Percentiles rank a stretch among this genome's conserved stretches.
Conservation (phyloP, 202 grass and related monocot species). For the Eragrostis tef region DNA sequence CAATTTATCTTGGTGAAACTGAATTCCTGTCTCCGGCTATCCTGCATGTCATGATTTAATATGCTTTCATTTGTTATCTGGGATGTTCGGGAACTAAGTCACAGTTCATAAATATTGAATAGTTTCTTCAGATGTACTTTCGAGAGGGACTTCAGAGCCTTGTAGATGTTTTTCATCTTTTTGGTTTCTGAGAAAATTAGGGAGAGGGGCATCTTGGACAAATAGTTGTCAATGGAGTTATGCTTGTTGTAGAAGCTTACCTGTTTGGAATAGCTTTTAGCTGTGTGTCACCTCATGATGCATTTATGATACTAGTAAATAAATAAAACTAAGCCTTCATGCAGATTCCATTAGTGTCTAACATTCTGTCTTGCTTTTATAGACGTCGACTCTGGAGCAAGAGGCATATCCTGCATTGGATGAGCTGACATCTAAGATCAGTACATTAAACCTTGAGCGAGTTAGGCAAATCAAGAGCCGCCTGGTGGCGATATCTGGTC, state of each 20-base stretch:
- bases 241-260: constrained; percentile 21
- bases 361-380: constrained; percentile 13
- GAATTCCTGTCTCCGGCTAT: constrained; percentile 26
- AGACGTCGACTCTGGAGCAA: constrained; percentile 88
- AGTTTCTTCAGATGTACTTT: constrained; percentile 34
- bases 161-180: neutral
- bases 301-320: constrained; percentile 14
- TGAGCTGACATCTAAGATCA: constrained; percentile 98
- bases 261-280: neutral
- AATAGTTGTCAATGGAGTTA: constrained; percentile 14
- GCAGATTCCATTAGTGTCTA: constrained; percentile 24
- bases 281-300: constrained; percentile 1
- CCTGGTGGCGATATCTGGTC: constrained; percentile 90
- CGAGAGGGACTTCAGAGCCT: neutral
- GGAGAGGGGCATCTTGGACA: neutral
- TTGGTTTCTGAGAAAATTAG: neutral
- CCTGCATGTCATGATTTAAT: constrained; percentile 24
- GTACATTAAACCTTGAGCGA: constrained; percentile 90
- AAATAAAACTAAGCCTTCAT: neutral
- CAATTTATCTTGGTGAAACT: constrained; percentile 32
- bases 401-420: constrained; percentile 98
- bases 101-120: constrained; percentile 4
- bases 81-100: neutral
- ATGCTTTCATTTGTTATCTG: neutral
- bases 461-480: constrained; percentile 99